These are phyloP conservation scores for Tetrapisispora taiwanensis DNA, from an alignment of 805 yeast genomes.

Conservation along the genomic window DNA sequence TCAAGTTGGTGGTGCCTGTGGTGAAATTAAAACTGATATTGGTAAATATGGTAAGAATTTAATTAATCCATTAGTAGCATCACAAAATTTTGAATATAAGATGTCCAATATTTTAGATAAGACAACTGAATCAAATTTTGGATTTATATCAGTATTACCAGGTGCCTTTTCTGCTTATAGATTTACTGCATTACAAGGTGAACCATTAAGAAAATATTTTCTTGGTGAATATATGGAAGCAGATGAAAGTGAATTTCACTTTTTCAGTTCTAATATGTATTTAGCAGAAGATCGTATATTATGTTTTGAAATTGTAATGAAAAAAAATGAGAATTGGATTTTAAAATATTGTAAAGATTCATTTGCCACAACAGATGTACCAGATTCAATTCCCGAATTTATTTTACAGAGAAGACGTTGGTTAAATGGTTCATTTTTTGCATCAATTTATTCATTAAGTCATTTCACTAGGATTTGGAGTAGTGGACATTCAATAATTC, in stretches of 20 bases:
- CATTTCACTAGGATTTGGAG: conserved; percentile 71
- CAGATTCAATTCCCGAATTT: conserved; percentile 75
- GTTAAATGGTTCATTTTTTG: conserved; percentile 95
- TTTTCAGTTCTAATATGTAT: conserved; percentile 92
- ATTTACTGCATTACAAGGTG: conserved; percentile 70
- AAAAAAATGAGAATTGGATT: conserved; percentile 60
- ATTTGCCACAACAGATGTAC: conserved; percentile 91
- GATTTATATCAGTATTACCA: conserved; percentile 87
- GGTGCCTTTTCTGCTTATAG: conserved; percentile 96
- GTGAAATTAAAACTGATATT: conserved; percentile 81
- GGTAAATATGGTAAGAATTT: conserved; percentile 51
- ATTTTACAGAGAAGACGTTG: conserved; percentile 90
- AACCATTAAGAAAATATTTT: conserved; percentile 80
- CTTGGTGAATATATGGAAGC: conserved; percentile 78
- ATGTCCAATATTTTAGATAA: conserved; percentile 91
- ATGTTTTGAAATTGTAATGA: conserved; percentile 93
- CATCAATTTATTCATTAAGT: conserved; percentile 75
- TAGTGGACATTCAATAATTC: conserved; percentile 57
- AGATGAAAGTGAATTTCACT: conserved; percentile 55
- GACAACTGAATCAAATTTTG: conserved; percentile 91
- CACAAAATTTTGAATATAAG: conserved; percentile 94
- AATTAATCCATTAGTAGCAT: conserved; percentile 83
- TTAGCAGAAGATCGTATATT: conserved; percentile 92
- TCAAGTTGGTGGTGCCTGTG: conserved; percentile 94
- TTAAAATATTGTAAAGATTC: conserved; percentile 81